Evolutionary conservation across 306 rosid species (phyloP).

Genomic region (Prunus mongolica): DNA sequence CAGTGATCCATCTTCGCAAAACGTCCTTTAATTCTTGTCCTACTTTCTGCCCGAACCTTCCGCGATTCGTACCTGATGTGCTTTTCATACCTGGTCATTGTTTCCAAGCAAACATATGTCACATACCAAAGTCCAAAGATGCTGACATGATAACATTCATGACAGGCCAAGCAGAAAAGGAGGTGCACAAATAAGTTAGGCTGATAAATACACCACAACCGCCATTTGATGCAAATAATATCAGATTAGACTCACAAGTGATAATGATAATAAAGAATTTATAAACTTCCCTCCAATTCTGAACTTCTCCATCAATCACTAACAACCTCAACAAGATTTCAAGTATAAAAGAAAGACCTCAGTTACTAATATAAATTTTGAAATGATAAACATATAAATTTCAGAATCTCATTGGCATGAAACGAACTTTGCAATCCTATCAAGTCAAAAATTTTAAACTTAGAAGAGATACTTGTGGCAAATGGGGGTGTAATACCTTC

Average conservation of each 20-base stretch:
- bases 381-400: not conserved
- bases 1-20: slow-evolving; percentile 66
- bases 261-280: not conserved
- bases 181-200: not conserved
- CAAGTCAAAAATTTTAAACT: not conserved
- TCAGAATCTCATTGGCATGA: not conserved
- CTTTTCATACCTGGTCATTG: slow-evolving; percentile 67
- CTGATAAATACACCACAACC: not conserved
- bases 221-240: not conserved
- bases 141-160: not conserved
- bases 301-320: not conserved
- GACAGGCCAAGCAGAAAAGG: not conserved
- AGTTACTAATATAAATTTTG: not conserved
- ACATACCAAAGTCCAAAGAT: not conserved
- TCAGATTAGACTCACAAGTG: not conserved
- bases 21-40: slow-evolving; percentile 77
- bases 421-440: not conserved
- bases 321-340: not conserved
- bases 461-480: not conserved
- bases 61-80: slow-evolving; percentile 83
- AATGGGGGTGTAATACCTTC: slow-evolving; percentile 53
- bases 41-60: slow-evolving; percentile 80
- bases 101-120: slow-evolving; percentile 19
- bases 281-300: not conserved
- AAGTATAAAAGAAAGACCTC: not conserved